These are phyloP conservation scores for Neofusicoccum sp. DNA, from an alignment of 2,329 filamentous ascomycete species.

Conservation along the genomic window DNA sequence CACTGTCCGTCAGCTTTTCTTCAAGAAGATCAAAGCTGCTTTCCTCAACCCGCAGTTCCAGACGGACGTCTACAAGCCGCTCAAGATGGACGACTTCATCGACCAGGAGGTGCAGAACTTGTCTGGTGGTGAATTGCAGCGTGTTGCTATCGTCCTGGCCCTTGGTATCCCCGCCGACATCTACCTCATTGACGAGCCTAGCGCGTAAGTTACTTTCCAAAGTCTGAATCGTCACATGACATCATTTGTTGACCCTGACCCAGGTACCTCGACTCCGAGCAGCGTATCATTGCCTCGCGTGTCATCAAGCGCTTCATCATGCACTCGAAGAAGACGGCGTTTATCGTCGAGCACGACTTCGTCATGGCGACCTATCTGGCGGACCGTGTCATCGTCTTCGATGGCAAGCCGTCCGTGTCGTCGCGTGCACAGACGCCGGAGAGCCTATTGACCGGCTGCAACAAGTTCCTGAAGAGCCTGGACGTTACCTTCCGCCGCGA, in stretches of 20 bases:
- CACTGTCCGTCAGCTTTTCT: constrained; percentile 95
- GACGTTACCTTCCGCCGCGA: constrained; percentile 99
- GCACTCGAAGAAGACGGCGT: constrained; percentile 99
- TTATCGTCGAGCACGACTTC: constrained; percentile 99
- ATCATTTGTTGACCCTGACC: background rate
- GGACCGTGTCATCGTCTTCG: constrained; percentile 97
- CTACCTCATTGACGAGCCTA: constrained; percentile 97
- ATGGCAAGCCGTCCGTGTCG: constrained; percentile 85
- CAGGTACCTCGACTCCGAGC: constrained; percentile 90
- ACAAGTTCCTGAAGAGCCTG: constrained; percentile 91
- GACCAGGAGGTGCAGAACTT: constrained; percentile 99
- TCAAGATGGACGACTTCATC: constrained; percentile 98
- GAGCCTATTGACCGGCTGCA: constrained; percentile 91
- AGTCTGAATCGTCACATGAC: background rate
- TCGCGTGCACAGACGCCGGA: constrained; percentile 87
- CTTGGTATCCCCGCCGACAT: constrained; percentile 95
- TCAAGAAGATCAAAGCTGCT: constrained; percentile 98
- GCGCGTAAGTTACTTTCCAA: constrained; percentile 49
- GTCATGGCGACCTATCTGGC: constrained; percentile 86
- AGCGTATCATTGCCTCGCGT: constrained; percentile 94
- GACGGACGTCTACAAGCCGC: constrained; percentile 98
- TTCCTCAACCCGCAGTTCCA: constrained; percentile 98
- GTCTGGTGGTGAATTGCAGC: constrained; percentile 98
- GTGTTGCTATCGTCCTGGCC: constrained; percentile 96
- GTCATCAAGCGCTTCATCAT: constrained; percentile 99